Conservation (phyloP, 768 basidiomycete genomes). For the Auricularia cornea region DNA sequence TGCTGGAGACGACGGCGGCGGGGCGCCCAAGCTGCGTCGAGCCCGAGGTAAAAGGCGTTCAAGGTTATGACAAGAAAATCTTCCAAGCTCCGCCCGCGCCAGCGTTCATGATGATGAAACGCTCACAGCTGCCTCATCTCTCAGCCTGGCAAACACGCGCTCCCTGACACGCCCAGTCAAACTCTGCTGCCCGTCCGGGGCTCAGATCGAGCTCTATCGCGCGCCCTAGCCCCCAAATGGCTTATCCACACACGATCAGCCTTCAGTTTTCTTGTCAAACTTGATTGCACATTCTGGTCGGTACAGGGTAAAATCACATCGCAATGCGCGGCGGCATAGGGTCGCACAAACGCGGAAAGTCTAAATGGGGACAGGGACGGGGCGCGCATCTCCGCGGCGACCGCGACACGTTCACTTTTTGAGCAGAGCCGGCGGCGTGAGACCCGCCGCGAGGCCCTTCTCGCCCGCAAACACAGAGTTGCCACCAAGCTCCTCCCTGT, state of each 20-base stretch:
- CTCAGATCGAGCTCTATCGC: no score
- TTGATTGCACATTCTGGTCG: background rate
- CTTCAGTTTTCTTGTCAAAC: background rate
- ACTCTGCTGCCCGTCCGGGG: no score
- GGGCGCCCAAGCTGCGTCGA: no score
- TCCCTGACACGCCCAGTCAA: no score
- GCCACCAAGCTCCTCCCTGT: conserved; percentile 69
- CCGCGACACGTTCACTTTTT: conserved; percentile 40
- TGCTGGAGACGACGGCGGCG: background rate
- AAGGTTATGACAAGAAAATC: no score
- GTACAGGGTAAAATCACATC: background rate
- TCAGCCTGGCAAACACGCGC: no score
- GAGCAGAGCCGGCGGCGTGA: conserved; percentile 59
- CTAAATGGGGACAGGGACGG: background rate
- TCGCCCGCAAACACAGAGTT: conserved; percentile 67
- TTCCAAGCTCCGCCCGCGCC: no score
- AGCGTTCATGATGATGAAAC: no score
- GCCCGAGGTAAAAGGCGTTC: no score
- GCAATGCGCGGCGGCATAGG: background rate
- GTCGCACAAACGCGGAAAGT: background rate
- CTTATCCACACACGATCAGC: no score
- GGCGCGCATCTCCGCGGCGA: background rate
- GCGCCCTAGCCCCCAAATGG: no score
- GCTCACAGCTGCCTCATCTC: no score
- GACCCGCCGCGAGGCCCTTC: conserved; percentile 72